Conservation (phyloP, 2,329 filamentous ascomycete genomes). For the Colletotrichum zoysiae region DNA sequence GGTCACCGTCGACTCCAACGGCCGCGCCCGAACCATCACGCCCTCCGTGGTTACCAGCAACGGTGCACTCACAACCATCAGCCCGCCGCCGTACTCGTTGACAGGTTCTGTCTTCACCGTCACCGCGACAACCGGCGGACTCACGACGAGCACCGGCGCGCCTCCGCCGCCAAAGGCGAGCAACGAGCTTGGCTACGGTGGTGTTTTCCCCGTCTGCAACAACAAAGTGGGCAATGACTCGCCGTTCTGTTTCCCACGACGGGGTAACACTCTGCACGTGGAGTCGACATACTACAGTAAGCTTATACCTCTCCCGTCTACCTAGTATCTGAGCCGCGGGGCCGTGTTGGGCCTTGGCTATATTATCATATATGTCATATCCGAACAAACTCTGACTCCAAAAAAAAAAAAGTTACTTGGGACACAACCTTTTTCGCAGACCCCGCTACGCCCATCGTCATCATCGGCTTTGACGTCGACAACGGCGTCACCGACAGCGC, state of each 20-base stretch:
- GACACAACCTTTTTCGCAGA: conserved; percentile 46
- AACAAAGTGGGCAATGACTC: conserved; percentile 44
- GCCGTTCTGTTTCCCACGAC: conserved; percentile 52
- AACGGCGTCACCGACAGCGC: conserved; percentile 36
- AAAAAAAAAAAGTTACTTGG: conserved; percentile 52
- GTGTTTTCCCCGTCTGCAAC: conserved; percentile 49
- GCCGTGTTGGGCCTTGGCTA: not conserved
- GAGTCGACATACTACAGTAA: conserved; percentile 52
- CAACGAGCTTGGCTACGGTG: conserved; percentile 44
- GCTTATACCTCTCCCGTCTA: conserved; percentile 23
- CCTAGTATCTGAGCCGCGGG: not conserved
- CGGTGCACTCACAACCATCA: conserved; percentile 47
- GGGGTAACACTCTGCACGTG: conserved; percentile 47
- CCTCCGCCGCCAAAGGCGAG: conserved; percentile 50
- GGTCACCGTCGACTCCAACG: conserved; percentile 50
- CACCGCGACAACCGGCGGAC: conserved; percentile 42
- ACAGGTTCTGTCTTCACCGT: conserved; percentile 49
- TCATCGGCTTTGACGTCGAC: conserved; percentile 42
- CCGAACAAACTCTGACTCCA: not conserved
- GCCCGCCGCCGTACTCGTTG: conserved; percentile 47
- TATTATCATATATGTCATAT: too few relatives aligned
- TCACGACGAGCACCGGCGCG: conserved; percentile 49
- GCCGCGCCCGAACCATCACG: conserved; percentile 47
- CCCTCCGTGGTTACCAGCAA: conserved; percentile 46
- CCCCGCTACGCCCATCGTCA: conserved; percentile 39